Percentiles rank a stretch among this genome's conserved stretches.
Conservation (phyloP, 306 rosid genomes). For the Rubus parviflorus region DNA sequence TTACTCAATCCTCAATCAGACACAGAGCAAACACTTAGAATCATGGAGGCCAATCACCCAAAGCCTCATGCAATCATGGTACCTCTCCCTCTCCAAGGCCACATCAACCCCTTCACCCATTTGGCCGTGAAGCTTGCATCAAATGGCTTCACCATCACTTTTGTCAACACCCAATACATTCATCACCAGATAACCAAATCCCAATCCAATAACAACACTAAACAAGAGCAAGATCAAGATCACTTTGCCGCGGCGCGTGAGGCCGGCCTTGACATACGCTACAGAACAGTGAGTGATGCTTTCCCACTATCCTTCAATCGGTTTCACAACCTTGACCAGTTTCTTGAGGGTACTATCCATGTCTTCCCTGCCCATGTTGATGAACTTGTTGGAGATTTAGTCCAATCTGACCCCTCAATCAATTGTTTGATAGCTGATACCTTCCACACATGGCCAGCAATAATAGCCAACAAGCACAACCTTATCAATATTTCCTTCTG, state of each 20-base stretch:
- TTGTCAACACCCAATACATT: slow-evolving; percentile 17
- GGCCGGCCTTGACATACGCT: slow-evolving; percentile 32
- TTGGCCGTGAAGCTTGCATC: slow-evolving; percentile 31
- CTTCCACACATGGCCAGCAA: slow-evolving; percentile 16
- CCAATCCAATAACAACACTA: neutral
- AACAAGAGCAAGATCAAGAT: neutral
- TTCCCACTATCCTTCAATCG: slow-evolving; percentile 30
- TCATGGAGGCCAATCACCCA: neutral
- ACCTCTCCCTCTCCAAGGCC: slow-evolving; percentile 25
- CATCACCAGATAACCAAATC: slow-evolving; percentile 29
- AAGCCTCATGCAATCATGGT: slow-evolving; percentile 28
- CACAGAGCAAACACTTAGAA: neutral
- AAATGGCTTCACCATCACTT: slow-evolving; percentile 29
- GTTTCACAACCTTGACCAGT: slow-evolving; percentile 19
- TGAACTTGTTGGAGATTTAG: slow-evolving; percentile 29
- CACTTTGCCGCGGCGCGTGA: slow-evolving; percentile 27
- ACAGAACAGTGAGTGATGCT: slow-evolving; percentile 31
- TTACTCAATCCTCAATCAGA: neutral
- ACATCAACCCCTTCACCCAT: slow-evolving; percentile 22
- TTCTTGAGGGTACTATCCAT: neutral
- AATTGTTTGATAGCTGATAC: slow-evolving; percentile 38
- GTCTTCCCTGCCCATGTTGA: slow-evolving; percentile 36
- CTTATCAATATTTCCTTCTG: slow-evolving; percentile 39
- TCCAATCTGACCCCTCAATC: slow-evolving; percentile 27
- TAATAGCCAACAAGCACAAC: slow-evolving; percentile 30